Conservation (phyloP, 352 stramenopile species). For the Phytophthora idaei region DNA sequence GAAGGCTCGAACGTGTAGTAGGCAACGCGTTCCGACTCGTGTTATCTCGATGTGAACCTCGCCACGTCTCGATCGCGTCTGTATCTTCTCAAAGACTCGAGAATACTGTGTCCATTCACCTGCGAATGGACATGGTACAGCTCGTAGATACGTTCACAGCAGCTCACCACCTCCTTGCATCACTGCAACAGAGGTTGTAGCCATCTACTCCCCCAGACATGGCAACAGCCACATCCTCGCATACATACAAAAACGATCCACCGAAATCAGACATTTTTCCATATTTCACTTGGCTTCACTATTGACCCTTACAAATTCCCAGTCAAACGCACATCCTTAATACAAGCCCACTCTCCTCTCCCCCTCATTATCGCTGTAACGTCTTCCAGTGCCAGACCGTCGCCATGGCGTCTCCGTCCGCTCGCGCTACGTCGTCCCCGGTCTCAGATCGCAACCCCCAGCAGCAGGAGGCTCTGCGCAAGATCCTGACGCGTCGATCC, state of each 20-base stretch:
- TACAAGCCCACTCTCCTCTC: conserved; percentile 25
- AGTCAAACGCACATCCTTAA: conserved; percentile 15
- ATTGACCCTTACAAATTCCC: conserved; percentile 10
- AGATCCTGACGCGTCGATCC: conserved; percentile 52
- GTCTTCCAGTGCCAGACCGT: conserved; percentile 1
- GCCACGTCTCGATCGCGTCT: conserved; percentile 13
- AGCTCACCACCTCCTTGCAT: conserved; percentile 20
- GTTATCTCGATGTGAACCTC: conserved; percentile 49
- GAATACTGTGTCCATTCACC: conserved; percentile 10
- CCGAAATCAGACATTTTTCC: conserved; percentile 20
- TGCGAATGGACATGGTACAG: conserved; percentile 45
- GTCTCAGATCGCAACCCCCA: not conserved
- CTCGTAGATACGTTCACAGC: conserved; percentile 39
- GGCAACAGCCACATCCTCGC: conserved; percentile 3
- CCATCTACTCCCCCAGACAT: conserved; percentile 13
- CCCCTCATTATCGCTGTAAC: conserved; percentile 14
- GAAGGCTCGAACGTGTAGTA: conserved; percentile 31
- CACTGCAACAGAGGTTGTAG: conserved; percentile 26
- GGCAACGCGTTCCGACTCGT: conserved; percentile 45
- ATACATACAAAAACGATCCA: conserved; percentile 11
- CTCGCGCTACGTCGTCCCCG: not conserved
- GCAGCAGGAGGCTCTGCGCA: conserved; percentile 41
- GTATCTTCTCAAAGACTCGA: conserved; percentile 3
- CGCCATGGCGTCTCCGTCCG: conserved; percentile 26
- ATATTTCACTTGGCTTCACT: conserved; percentile 12